Evolutionary conservation across 2,329 filamentous ascomycete genomes (phyloP), one percentile per base, ranked within the genome.

Genomic region (Fusarium mangiferae): DNA sequence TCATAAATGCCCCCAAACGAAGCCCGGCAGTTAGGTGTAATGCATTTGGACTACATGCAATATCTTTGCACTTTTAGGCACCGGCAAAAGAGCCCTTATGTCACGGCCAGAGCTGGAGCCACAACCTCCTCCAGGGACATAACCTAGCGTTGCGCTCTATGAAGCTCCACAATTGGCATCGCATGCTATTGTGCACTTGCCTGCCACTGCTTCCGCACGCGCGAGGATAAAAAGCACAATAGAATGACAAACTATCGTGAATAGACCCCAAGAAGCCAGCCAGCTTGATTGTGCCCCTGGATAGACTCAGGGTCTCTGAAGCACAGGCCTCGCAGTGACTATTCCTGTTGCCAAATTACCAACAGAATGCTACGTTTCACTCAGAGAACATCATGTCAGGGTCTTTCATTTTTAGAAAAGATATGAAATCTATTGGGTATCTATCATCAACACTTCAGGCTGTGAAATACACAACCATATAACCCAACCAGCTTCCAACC

Each of bases 401-500:
- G 15, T 30, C 7, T 24, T 10, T 17, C 12, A 18, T 5, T 41
- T 52, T 45, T 26, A n/a, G 8, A 26, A 33, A 35, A 54, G 41
- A 68, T 60, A 68, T 30, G 48, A 45, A 73, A 63, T 70, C 56
- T 76, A 76, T 70, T 58, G 73, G 78, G 76, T 78, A 79, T 79
- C 76, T 58, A 57, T 39, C 67, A 65, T 62, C 38, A 56, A 38
- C 45, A 57, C 42, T 39, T 79, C 64, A 89, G 39, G 87, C 88
- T 12, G 87, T 86, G 78, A 98, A 95, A 83, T 96, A 98, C 57
- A 98, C 95, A 38, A 97, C 93, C 85, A 95, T 90, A 81, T 98
- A 98, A 15, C 96, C 95, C 45, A 98, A 79, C 96, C 96, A 98
- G 83, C 96, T 98, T 7, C 94, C 95, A 24, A 98, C 91, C 2